Evolutionary conservation across 2,329 filamentous ascomycete genomes (phyloP), one percentile per base, ranked within the genome.

Genomic region (Neonectria magnoliae): DNA sequence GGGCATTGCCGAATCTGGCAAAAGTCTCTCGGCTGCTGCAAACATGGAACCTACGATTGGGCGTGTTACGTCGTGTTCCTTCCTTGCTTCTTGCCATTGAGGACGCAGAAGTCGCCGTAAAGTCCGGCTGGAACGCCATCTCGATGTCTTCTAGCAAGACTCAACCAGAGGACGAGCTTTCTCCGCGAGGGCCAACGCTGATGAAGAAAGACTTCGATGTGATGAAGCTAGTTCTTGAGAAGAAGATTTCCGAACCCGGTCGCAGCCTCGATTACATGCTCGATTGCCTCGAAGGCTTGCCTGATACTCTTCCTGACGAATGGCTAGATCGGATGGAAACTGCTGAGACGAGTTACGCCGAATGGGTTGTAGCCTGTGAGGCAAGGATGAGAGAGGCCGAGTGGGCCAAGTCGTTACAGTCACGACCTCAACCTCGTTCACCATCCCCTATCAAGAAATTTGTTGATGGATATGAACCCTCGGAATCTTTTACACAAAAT

Each of bases 251-350:
- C 14, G 85, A 85, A 38, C 85, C 94, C 0, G 95, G 93, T 0
- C 86, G 86, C 52, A 86, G 89, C 42, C 84, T 98, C 66, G 96
- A 99, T 77, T 88, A 85, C 55, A 93, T 98, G 87, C 85, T 99
- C 14, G 94, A 99, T 78, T 86, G 88, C 33, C 84, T 98, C 2
- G 96, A 98, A 78, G 94, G 93, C 2, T 85, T 90, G 59, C 85
- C 91, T 47, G 96, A 99, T 73, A 93, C 91, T 0, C 82, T 99
- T 10, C 96, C 96, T 0, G 92, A 97, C 44, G 77, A 82, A 29
- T 99, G 95, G 96, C 88, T 98, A 60, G 93, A 97, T 72, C 87
- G 90, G 5, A 91, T 98, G 81, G 96, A 98, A 77, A 80, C 81
- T 0, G 83, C 97, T 5, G 96, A 99, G 77, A 83, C 85, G 11